phyloP scores from a whole-genome alignment of 371 early-diverging fungal genomes.

The Mortierella sp. region DNA sequence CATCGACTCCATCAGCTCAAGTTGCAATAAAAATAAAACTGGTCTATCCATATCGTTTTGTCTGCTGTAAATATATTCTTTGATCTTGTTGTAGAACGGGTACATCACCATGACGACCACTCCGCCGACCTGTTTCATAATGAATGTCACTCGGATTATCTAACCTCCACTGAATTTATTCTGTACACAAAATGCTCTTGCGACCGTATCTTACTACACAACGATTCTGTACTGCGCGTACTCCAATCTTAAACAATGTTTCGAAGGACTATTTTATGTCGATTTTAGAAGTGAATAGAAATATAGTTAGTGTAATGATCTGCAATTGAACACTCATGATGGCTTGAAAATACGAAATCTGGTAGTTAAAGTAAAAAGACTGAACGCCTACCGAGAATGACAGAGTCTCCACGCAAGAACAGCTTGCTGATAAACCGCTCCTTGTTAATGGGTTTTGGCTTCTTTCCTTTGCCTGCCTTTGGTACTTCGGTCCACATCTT shows the following conservation, averaged over 20 bases:
- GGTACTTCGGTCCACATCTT: constrained; percentile 98
- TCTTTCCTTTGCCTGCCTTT: constrained; percentile 89
- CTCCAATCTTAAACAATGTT: constrained; percentile 39
- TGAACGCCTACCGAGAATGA: constrained; percentile 76
- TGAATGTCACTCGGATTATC: not conserved
- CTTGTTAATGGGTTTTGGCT: constrained; percentile 96
- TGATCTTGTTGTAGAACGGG: too few species aligned
- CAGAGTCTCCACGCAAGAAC: constrained; percentile 98
- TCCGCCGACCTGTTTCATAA: not conserved
- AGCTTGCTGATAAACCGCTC: constrained; percentile 98
- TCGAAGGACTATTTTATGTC: constrained; percentile 31
- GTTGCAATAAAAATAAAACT: constrained; percentile 49
- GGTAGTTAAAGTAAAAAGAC: not conserved
- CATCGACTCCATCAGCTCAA: constrained; percentile 44
- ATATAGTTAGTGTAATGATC: not conserved
- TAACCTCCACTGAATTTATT: not conserved
- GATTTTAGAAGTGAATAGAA: not conserved
- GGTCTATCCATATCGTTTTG: constrained; percentile 13
- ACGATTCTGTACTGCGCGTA: not conserved
- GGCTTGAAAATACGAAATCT: too few species aligned
- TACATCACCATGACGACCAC: too few species aligned
- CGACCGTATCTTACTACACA: not conserved
- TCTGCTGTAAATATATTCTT: not conserved
- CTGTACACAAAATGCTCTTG: constrained; percentile 1
- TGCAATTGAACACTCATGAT: too few species aligned